Conservation (phyloP, 306 rosid species). For the Malus orientalis region DNA sequence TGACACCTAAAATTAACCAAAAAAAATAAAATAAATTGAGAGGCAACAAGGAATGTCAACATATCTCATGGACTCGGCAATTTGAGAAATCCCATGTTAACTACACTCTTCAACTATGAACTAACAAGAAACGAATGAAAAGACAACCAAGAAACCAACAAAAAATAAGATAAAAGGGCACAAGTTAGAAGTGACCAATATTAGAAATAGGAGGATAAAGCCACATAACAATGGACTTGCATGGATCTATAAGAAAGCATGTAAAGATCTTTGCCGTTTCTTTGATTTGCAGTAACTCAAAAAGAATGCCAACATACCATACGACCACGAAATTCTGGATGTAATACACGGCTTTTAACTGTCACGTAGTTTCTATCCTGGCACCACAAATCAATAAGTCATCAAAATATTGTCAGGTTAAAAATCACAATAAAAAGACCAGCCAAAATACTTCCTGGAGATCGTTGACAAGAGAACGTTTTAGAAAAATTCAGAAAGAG, state of each 20-base stretch:
- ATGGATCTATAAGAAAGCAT: slow-evolving; percentile 3
- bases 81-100: neutral
- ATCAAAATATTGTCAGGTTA: slow-evolving; percentile 1
- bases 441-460: neutral
- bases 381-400: slow-evolving; percentile 21
- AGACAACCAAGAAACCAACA: neutral
- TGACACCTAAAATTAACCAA: slow-evolving; percentile 61
- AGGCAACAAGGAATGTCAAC: slow-evolving; percentile 1
- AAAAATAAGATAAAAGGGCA: neutral
- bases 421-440: neutral
- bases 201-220: neutral
- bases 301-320: slow-evolving; percentile 56
- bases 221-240: neutral
- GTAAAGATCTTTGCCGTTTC: neutral
- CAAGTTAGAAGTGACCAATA: neutral
- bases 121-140: neutral
- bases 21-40: slow-evolving; percentile 10
- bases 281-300: neutral
- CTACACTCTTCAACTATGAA: neutral
- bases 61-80: neutral
- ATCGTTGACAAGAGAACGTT: neutral
- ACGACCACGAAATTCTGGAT: slow-evolving; percentile 97
- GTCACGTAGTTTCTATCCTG: slow-evolving; percentile 87
- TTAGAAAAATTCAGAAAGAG: neutral
- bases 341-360: slow-evolving; percentile 63